A percentile compares a stretch with the other conserved stretches of the same genome.
phyloP scores from a whole-genome alignment of 306 rosid species.

The Cercis canadensis region DNA sequence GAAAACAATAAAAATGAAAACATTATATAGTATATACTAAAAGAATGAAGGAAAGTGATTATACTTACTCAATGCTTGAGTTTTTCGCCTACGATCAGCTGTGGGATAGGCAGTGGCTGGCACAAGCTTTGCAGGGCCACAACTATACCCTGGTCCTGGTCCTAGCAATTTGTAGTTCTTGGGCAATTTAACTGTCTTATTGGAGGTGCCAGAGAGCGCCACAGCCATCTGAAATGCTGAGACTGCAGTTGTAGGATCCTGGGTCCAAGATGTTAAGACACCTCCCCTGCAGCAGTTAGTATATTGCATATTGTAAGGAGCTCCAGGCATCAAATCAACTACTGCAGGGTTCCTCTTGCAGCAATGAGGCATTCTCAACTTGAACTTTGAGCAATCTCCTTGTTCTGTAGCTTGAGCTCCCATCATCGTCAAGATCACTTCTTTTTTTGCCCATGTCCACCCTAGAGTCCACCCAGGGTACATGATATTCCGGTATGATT shows the following conservation, averaged over 20 bases:
- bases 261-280: constrained; percentile 76
- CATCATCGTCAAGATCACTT: constrained; percentile 69
- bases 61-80: constrained; percentile 72
- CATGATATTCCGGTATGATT: constrained; percentile 65
- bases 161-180: constrained; percentile 69
- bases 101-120: constrained; percentile 67
- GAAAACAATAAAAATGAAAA: constrained; percentile 22
- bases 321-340: constrained; percentile 76
- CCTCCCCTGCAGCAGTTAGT: constrained; percentile 78
- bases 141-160: constrained; percentile 77
- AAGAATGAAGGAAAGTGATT: neutral
- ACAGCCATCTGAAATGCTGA: constrained; percentile 81
- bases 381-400: constrained; percentile 83
- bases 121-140: constrained; percentile 68
- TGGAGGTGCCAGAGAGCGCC: constrained; percentile 72
- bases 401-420: constrained; percentile 89
- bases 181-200: constrained; percentile 77
- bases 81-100: constrained; percentile 60
- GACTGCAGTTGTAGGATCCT: constrained; percentile 66
- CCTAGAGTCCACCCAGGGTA: constrained; percentile 79
- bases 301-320: constrained; percentile 74
- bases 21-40: neutral
- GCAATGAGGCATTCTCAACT: constrained; percentile 66
- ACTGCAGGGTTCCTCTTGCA: constrained; percentile 71
- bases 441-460: constrained; percentile 86